Conservation (phyloP, 2,329 filamentous ascomycete genomes). For the Aspergillus ochraceus region DNA sequence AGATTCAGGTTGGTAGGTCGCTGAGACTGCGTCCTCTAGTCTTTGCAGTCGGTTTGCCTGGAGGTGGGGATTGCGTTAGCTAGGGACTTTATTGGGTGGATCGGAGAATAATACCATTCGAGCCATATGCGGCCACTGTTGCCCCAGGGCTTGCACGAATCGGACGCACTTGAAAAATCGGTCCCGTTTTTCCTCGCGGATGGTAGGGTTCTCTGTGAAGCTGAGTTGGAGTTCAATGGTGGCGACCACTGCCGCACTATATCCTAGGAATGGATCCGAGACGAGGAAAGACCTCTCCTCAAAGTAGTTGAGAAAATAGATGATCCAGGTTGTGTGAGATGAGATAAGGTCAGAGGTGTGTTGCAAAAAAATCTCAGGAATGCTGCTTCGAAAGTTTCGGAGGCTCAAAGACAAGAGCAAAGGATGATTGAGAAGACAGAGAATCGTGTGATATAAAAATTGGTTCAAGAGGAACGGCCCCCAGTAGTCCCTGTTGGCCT, state of each 20-base stretch:
- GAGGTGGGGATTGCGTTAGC: neutral
- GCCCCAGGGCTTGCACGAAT: constrained; percentile 45
- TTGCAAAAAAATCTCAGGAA: constrained; percentile 57
- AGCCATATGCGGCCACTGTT: constrained; percentile 48
- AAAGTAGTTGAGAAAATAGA: constrained; percentile 52
- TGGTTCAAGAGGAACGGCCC: constrained; percentile 55
- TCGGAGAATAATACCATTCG: constrained; percentile 38
- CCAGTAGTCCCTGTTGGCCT: constrained; percentile 53
- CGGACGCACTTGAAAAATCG: constrained; percentile 47
- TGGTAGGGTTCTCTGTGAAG: constrained; percentile 45
- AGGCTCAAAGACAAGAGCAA: constrained; percentile 55
- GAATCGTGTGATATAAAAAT: constrained; percentile 54
- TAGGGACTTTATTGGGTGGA: neutral
- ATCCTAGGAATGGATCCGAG: constrained; percentile 50
- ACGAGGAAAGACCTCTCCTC: constrained; percentile 48
- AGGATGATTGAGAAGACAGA: constrained; percentile 56
- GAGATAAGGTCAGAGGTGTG: constrained; percentile 55
- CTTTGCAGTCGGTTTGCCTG: constrained; percentile 46
- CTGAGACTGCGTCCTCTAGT: constrained; percentile 47
- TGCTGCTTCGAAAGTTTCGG: constrained; percentile 52
- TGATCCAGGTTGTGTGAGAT: constrained; percentile 55
- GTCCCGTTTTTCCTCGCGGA: constrained; percentile 44
- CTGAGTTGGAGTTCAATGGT: constrained; percentile 57
- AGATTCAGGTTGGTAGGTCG: constrained; percentile 42
- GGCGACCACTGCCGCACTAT: constrained; percentile 54